Evolutionary conservation across 2,329 filamentous ascomycete genomes (phyloP).

Genomic region (Aspergillus hiratsukae): DNA sequence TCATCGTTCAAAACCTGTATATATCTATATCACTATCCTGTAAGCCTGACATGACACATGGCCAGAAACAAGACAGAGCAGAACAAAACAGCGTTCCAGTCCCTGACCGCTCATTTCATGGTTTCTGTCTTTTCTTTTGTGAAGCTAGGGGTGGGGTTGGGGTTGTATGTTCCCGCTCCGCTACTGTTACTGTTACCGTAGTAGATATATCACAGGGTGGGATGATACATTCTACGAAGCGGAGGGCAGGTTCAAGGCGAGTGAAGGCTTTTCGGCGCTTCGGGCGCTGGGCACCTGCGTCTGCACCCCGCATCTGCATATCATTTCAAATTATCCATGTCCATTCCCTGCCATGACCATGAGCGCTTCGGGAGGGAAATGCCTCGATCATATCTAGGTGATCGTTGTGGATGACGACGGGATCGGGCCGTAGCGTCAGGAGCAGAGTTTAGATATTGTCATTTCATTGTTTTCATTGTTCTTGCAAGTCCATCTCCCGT

Average conservation of each 20-base stretch:
- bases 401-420: not conserved
- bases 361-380: not conserved
- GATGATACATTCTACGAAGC: no score
- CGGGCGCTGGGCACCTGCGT: not conserved
- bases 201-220: not conserved
- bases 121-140: not conserved
- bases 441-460: not conserved
- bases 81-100: no score
- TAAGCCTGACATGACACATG: no score
- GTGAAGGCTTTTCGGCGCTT: not conserved
- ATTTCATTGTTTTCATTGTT: not conserved
- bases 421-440: not conserved
- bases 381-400: not conserved
- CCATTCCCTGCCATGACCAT: no score
- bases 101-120: no score
- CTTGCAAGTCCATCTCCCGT: not conserved
- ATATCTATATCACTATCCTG: no score
- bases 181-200: no score
- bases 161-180: no score
- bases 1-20: no score
- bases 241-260: no score
- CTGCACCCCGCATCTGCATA: not conserved
- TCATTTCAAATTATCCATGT: not conserved
- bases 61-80: no score
- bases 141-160: not conserved